phyloP scores from a whole-genome alignment of 2,329 filamentous ascomycete genomes.

The Fonsecaea monophora region DNA sequence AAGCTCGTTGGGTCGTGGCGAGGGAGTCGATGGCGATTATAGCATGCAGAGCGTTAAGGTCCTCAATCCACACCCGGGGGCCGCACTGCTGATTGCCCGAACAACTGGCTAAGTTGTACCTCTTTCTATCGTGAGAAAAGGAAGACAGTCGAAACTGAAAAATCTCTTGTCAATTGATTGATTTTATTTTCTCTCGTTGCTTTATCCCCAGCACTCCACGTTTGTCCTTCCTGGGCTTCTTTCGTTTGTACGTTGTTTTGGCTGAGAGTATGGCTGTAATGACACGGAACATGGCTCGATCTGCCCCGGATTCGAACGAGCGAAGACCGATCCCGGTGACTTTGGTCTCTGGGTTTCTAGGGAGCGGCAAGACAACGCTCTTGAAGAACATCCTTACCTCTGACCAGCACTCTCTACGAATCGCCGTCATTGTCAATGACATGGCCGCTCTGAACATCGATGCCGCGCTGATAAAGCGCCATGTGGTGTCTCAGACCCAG shows the following conservation, averaged over 20 bases:
- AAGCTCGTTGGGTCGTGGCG: background rate
- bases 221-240: too few species aligned
- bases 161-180: too few species aligned
- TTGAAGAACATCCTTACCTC: slow-evolving; percentile 72
- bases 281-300: background rate
- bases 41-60: slow-evolving; percentile 10
- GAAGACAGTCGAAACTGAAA: too few species aligned
- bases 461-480: slow-evolving; percentile 65
- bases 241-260: background rate
- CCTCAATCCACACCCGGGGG: slow-evolving; percentile 13
- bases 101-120: too few species aligned
- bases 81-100: background rate
- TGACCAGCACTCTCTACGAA: slow-evolving; percentile 68
- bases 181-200: too few species aligned
- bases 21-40: background rate
- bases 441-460: slow-evolving; percentile 73
- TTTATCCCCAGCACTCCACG: background rate
- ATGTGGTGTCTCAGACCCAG: slow-evolving; percentile 64
- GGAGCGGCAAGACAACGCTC: slow-evolving; percentile 74
- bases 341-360: slow-evolving; percentile 66
- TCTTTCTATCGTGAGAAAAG: too few species aligned
- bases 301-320: background rate
- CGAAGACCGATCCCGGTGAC: slow-evolving; percentile 60
- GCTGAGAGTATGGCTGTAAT: background rate
- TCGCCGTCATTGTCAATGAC: slow-evolving; percentile 77